phyloP scores from a whole-genome alignment of 2,329 filamentous ascomycete species.

The Pseudocercospora eumusae region DNA sequence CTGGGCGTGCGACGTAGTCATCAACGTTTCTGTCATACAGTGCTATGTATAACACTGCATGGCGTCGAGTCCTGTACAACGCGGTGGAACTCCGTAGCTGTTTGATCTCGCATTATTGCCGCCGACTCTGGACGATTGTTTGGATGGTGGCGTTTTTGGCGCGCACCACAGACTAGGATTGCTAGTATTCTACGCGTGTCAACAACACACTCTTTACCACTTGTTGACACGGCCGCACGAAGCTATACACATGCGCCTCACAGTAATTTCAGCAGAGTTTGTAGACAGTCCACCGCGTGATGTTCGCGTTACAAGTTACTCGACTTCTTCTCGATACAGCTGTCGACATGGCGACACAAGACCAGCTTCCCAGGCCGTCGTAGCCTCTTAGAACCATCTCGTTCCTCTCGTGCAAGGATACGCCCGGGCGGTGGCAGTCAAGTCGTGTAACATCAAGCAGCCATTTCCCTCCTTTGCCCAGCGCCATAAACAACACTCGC shows the following conservation, averaged over 20 bases:
- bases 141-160: slow-evolving; percentile 7
- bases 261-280: slow-evolving; percentile 23
- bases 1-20: neutral
- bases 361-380: slow-evolving; percentile 14
- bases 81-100: neutral
- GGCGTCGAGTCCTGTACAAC: slow-evolving; percentile 15
- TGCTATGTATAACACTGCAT: slow-evolving; percentile 15
- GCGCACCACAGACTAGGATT: neutral
- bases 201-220: neutral
- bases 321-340: slow-evolving; percentile 6
- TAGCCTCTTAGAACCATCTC: slow-evolving; percentile 13
- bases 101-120: slow-evolving; percentile 14
- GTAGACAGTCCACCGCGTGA: slow-evolving; percentile 13
- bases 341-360: slow-evolving; percentile 15
- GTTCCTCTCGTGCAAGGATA: slow-evolving; percentile 15
- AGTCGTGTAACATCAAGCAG: slow-evolving; percentile 28
- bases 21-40: slow-evolving; percentile 6
- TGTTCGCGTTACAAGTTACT: slow-evolving; percentile 8
- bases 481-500: slow-evolving; percentile 22
- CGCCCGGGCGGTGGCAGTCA: slow-evolving; percentile 18
- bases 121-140: neutral
- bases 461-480: slow-evolving; percentile 21
- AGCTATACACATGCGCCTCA: neutral
- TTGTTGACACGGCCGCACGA: slow-evolving; percentile 1
- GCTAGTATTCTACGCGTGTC: neutral